These are phyloP conservation scores for Penicillium ochrochloron DNA, from an alignment of 495 filamentous ascomycete species.

Conservation along the genomic window DNA sequence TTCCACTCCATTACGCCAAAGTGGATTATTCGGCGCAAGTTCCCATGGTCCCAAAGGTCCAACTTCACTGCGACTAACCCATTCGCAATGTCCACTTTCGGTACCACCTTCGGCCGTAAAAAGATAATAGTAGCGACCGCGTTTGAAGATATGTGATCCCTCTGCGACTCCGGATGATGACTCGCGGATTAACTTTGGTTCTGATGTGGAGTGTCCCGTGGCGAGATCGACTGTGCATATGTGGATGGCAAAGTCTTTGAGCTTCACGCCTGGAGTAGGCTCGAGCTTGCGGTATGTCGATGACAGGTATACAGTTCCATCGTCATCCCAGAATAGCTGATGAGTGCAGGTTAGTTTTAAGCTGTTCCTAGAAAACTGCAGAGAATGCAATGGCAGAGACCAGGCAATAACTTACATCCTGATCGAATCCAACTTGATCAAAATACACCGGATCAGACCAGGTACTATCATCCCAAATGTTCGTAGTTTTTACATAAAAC, in stretches of 20 bases:
- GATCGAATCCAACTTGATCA: slow-evolving; percentile 52
- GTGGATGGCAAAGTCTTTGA: slow-evolving; percentile 49
- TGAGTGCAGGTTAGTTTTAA: neutral
- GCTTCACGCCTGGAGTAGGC: slow-evolving; percentile 28
- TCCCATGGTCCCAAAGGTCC: slow-evolving; percentile 63
- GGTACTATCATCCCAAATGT: slow-evolving; percentile 51
- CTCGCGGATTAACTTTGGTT: slow-evolving; percentile 55
- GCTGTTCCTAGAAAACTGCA: too few relatives aligned
- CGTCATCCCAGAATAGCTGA: slow-evolving; percentile 49
- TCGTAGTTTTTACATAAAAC: slow-evolving; percentile 51
- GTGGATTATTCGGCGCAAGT: slow-evolving; percentile 41
- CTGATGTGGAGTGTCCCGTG: slow-evolving; percentile 40
- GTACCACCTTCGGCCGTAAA: slow-evolving; percentile 72
- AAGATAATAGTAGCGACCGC: slow-evolving; percentile 69
- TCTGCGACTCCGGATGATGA: slow-evolving; percentile 60
- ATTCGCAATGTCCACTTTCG: slow-evolving; percentile 57
- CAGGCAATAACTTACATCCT: slow-evolving; percentile 41
- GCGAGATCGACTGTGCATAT: slow-evolving; percentile 44
- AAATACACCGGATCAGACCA: slow-evolving; percentile 58
- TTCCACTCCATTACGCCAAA: slow-evolving; percentile 40
- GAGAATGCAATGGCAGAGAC: neutral
- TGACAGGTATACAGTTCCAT: slow-evolving; percentile 45
- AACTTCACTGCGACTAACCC: slow-evolving; percentile 42
- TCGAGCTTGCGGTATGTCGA: slow-evolving; percentile 41
- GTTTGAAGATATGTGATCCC: slow-evolving; percentile 68